These are phyloP conservation scores for Sonneratia alba DNA, from an alignment of 345 rosid genomes.

Conservation along the genomic window DNA sequence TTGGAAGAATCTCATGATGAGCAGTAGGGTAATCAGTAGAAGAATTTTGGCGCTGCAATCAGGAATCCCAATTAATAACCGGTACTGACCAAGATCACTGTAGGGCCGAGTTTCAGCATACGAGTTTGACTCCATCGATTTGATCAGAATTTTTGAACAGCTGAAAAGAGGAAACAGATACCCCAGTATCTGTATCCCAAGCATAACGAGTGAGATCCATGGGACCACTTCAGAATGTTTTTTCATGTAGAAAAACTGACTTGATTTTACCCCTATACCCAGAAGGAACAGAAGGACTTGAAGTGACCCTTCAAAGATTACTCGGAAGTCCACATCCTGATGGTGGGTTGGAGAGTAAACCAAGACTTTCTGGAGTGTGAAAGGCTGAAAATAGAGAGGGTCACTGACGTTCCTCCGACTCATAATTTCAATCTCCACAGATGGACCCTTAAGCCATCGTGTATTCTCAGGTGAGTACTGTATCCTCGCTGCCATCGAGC, in stretches of 20 bases:
- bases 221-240: not conserved
- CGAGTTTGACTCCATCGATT: conserved; percentile 1
- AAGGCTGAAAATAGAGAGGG: not conserved
- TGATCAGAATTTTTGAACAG: not conserved
- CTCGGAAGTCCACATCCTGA: not conserved
- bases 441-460: not conserved
- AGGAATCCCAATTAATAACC: not conserved
- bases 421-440: not conserved
- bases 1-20: not conserved
- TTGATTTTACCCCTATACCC: not conserved
- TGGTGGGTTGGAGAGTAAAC: not conserved
- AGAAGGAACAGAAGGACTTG: not conserved
- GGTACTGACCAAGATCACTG: not conserved
- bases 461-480: not conserved
- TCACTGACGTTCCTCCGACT: conserved; percentile 1
- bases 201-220: not conserved
- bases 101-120: not conserved
- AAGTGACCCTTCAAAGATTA: not conserved
- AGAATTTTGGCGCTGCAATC: not conserved
- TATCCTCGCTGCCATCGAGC: conserved; percentile 1
- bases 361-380: not conserved
- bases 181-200: conserved; percentile 3
- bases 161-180: not conserved
- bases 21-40: not conserved
- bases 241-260: conserved; percentile 2